Evolutionary conservation across 2,329 filamentous ascomycete species (phyloP).

Genomic region (Sporothrix humicola): DNA sequence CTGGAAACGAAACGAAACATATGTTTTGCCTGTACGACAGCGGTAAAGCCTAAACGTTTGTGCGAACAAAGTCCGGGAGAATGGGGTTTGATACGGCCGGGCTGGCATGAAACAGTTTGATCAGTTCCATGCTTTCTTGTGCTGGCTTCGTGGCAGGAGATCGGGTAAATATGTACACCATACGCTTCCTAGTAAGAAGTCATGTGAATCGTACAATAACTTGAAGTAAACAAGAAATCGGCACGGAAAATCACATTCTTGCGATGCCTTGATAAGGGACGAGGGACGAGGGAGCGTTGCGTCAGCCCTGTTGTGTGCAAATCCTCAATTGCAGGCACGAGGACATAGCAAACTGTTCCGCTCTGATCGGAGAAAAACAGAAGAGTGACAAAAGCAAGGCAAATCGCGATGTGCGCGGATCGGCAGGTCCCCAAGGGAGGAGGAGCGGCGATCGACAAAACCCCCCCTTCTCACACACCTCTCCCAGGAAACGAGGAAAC

Average conservation of each 20-base stretch:
- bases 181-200: neutral
- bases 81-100: neutral
- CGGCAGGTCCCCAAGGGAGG: conserved; percentile 13
- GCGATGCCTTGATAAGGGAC: neutral
- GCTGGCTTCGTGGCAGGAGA: neutral
- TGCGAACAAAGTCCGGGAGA: neutral
- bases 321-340: neutral
- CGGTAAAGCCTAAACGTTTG: neutral
- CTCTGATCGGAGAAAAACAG: neutral
- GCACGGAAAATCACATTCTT: conserved; percentile 15
- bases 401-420: conserved; percentile 28
- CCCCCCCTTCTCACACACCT: neutral
- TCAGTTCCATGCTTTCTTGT: neutral
- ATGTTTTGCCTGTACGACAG: neutral
- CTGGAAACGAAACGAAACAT: neutral
- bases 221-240: neutral
- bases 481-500: neutral
- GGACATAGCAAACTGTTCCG: neutral
- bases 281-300: neutral
- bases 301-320: neutral
- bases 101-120: conserved; percentile 3
- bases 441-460: neutral
- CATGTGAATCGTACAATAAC: neutral
- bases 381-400: neutral
- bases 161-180: neutral